Percentiles rank a stretch among this genome's conserved stretches.
phyloP scores from a whole-genome alignment of 805 yeast genomes.

The Saturnispora kantuleensis region DNA sequence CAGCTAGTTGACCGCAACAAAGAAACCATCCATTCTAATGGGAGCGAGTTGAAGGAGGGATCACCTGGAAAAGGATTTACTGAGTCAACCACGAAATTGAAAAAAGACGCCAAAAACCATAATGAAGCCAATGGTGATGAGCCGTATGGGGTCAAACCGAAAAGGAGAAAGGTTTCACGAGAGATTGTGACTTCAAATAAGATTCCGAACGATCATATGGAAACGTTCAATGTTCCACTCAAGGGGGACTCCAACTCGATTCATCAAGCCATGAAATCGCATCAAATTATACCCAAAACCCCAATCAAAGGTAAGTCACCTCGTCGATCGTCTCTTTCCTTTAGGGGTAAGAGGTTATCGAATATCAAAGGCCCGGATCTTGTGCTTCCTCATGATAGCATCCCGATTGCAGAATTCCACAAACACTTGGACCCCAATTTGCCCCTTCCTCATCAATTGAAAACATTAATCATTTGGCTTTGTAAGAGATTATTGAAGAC shows the following conservation, averaged over 20 bases:
- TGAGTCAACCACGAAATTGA: neutral
- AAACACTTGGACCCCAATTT: constrained; percentile 51
- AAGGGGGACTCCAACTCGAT: constrained; percentile 2
- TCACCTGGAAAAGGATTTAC: neutral
- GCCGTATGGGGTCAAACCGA: neutral
- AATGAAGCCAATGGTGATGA: neutral
- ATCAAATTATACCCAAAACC: neutral
- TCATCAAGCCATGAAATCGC: constrained; percentile 1
- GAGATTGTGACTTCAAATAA: no score
- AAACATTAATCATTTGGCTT: constrained; percentile 63
- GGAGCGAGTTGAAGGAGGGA: neutral
- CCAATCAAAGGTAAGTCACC: constrained; percentile 1
- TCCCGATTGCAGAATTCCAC: constrained; percentile 44
- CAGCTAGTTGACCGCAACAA: neutral
- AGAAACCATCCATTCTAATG: neutral
- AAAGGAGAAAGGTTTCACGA: no score
- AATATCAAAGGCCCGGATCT: constrained; percentile 55
- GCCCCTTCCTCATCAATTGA: constrained; percentile 67
- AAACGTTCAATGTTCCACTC: constrained; percentile 11
- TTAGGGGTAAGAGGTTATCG: constrained; percentile 63
- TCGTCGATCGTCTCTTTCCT: constrained; percentile 41
- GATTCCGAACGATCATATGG: constrained; percentile 3
- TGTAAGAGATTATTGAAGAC: constrained; percentile 35
- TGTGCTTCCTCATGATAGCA: constrained; percentile 57
- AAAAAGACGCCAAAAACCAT: neutral